phyloP scores from a whole-genome alignment of 176 grass and related monocot genomes.

The Bothriochloa decipiens region DNA sequence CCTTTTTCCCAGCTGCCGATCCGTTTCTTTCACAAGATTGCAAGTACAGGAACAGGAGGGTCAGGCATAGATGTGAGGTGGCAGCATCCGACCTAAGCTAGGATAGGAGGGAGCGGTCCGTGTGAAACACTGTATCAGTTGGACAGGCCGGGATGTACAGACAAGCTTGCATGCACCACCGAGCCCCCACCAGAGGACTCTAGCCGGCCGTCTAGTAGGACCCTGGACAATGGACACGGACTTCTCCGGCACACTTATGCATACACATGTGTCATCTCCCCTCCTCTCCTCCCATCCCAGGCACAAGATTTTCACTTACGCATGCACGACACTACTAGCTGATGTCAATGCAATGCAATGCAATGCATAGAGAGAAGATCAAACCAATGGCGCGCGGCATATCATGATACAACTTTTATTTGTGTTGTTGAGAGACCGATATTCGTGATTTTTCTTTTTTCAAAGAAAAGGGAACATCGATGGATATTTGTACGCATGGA shows the following conservation, averaged over 20 bases:
- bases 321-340: no score
- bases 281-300: not conserved
- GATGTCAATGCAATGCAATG: no score
- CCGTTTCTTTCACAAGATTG: not conserved
- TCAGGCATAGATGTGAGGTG: not conserved
- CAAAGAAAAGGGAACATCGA: no score
- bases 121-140: not conserved
- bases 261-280: not conserved
- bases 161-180: constrained; percentile 7
- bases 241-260: not conserved
- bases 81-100: not conserved
- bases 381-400: no score
- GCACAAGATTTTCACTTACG: not conserved
- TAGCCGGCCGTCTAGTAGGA: no score
- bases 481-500: no score
- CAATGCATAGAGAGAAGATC: no score
- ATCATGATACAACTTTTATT: no score
- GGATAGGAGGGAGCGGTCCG: not conserved
- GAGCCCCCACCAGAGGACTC: not conserved
- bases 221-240: not conserved
- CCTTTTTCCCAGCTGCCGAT: not conserved
- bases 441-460: no score
- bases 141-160: not conserved
- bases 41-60: no score
- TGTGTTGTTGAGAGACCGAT: no score